Evolutionary conservation across 179 eudicot species (phyloP), one percentile per base, ranked within the genome.

Genomic region (Drosera spatulata): DNA sequence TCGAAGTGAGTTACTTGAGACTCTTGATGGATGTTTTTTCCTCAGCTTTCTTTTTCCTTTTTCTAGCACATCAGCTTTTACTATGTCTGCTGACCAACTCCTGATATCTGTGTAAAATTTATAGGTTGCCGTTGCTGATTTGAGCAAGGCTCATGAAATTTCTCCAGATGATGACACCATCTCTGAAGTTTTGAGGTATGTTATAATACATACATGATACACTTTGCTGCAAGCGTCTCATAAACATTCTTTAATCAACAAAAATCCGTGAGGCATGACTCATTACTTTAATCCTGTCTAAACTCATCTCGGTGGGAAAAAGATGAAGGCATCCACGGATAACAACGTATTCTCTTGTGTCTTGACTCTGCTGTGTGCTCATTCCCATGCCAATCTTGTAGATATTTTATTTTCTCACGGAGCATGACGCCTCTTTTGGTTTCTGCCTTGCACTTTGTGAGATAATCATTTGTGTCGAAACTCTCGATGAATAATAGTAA

Each of bases 121-220:
- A 38, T 38, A 64, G 99, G 80, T 72, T 76, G 97, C 99, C 47
- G 90, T 84, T 61, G 73, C 79, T 64, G 97, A 93, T 72, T 75
- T 93, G 69, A 74, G 72, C 45, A 79, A 75, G 74, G 99, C 99
- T 55, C 88, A 65, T 81, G 90, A 89, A 78, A 74, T 79, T 70
- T 86, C 88, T 57, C 99, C 94, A 42, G 90, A 75, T 55, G 95
- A 93, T 77, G 90, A 93, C 77, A 93, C 95, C 62, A 93, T 93
- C 63, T 81, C 86, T 59, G 97, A 86, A 42, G 89, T 89, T 57
- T 75, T 86, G 67, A 81, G 97, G 99, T 93, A 82, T 56, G 40
- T 50, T 50, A 10, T n/a, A 15, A 8, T 11, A 10, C 10, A 6
- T 10, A 45, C 7, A 45, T 11, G n/a, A 15, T 46, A 2, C 11